Base-by-base conservation (phyloP, 768 basidiomycete species). In the Agaricus sinodeliciosus region DNA sequence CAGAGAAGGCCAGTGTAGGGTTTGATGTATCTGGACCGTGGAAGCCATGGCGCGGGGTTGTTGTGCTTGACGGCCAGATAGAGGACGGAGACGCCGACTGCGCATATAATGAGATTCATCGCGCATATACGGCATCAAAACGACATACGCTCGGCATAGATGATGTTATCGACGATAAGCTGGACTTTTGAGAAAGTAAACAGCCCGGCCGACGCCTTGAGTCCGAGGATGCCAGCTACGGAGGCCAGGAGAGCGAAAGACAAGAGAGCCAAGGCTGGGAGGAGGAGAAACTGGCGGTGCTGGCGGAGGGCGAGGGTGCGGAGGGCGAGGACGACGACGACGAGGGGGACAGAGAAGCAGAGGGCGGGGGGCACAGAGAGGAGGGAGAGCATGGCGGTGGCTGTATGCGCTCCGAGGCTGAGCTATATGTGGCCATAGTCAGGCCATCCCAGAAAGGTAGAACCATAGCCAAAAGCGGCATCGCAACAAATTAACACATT, bases 161-260 rank as follows among this genome's bases (percentile, higher is more conserved):
- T 9, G 31, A 37, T 28, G 7, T 36, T 42, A 39, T 48, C 27
- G 28, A 48, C 28, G 18, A 43, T 40, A 18, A 47, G 46, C 35
- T 48, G 36, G 11, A 46, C 46, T 11, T 46, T 46, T 4, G 27
- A 43, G 49, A 43, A 40, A 12, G 48, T 40, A 16, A 49, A 41
- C 3, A 31, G 25, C 15, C 40, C 48, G n/a, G 27, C 13, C 15
- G 22, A 11, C 5, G 37, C 43, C 11, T 37, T 53, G 37, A 47
- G 52, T 22, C 36, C 28, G 15, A 47, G 44, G 16, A 42, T 25
- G 7, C 52, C 52, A 9, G 39, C 37, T 27, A 65, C 72, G 18
- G 78, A 81, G 65, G 68, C 78, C 35, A 70, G 75, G 60, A 75
- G 73, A 56, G 73, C 77, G 63, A 77, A 75, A 55, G 70, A 72